These are phyloP conservation scores for Pulveroboletus sp. DNA, from an alignment of 768 basidiomycete species.

Conservation along the genomic window DNA sequence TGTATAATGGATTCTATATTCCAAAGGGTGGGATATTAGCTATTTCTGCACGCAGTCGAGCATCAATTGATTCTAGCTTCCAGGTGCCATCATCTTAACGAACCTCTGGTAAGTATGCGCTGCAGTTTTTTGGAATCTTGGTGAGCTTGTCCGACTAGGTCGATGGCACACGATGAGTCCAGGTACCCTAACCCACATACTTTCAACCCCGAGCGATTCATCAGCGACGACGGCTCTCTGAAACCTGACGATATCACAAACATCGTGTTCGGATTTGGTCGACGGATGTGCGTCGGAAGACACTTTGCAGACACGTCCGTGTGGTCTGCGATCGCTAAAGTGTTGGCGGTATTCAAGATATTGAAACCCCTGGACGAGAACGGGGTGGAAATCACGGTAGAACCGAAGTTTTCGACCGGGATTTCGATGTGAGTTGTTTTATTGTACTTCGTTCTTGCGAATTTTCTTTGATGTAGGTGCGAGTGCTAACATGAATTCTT, in stretches of 20 bases:
- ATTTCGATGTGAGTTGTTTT: neutral
- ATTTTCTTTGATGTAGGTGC: no score
- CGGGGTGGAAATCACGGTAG: neutral
- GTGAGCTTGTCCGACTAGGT: neutral
- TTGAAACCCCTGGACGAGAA: neutral
- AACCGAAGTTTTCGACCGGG: neutral
- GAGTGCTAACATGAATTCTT: no score
- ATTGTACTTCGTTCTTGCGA: no score
- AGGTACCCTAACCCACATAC: slow-evolving; percentile 34
- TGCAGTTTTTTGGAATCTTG: no score
- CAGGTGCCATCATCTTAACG: slow-evolving; percentile 20
- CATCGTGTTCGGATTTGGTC: neutral
- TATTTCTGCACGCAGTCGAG: no score
- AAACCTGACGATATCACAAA: neutral
- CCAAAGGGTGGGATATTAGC: slow-evolving; percentile 26
- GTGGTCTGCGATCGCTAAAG: no score
- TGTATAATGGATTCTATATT: slow-evolving; percentile 32
- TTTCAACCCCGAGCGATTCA: slow-evolving; percentile 37
- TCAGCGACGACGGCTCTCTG: slow-evolving; percentile 18
- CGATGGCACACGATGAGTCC: slow-evolving; percentile 12
- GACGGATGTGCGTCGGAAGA: no score
- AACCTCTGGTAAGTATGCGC: slow-evolving; percentile 14
- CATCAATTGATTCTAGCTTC: neutral
- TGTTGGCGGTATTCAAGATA: no score
- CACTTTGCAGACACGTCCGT: no score